Percentiles rank a stretch among this genome's conserved stretches.
phyloP scores from a whole-genome alignment of 305 asterid genomes.

The Fraxinus baroniana region DNA sequence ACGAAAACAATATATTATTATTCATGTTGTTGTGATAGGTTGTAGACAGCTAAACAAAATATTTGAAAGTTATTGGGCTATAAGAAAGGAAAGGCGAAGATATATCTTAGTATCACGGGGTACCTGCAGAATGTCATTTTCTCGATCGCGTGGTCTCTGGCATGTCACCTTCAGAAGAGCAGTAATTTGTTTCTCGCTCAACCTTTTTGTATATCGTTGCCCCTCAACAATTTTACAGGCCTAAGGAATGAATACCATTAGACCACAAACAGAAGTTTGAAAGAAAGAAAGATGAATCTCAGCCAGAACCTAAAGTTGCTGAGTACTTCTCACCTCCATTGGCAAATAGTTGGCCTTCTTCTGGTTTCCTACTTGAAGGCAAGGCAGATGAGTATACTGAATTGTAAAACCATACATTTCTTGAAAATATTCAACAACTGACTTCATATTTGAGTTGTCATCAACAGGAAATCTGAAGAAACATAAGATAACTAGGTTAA shows the following conservation, averaged over 20 bases:
- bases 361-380: conserved; percentile 99
- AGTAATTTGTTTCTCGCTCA: conserved; percentile 95
- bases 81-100: not conserved
- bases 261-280: conserved; percentile 7
- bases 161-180: conserved; percentile 90
- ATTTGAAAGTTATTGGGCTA: not conserved
- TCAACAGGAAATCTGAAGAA: conserved; percentile 89
- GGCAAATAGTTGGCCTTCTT: conserved; percentile 98
- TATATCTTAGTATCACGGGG: not conserved
- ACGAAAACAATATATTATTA: not conserved
- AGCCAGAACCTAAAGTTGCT: not conserved
- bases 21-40: not conserved
- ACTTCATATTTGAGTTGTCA: conserved; percentile 81
- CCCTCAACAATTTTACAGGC: conserved; percentile 98
- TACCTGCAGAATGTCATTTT: conserved; percentile 88
- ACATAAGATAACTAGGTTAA: not conserved
- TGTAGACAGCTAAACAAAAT: not conserved
- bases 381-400: conserved; percentile 91
- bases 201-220: conserved; percentile 86
- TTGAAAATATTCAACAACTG: conserved; percentile 90
- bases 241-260: conserved; percentile 37
- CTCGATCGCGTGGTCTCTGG: conserved; percentile 96
- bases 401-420: conserved; percentile 92
- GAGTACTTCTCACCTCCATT: conserved; percentile 70
- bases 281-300: not conserved